Evolutionary conservation across 2,329 filamentous ascomycete genomes (phyloP).

Genomic region (Cercospora canescens): DNA sequence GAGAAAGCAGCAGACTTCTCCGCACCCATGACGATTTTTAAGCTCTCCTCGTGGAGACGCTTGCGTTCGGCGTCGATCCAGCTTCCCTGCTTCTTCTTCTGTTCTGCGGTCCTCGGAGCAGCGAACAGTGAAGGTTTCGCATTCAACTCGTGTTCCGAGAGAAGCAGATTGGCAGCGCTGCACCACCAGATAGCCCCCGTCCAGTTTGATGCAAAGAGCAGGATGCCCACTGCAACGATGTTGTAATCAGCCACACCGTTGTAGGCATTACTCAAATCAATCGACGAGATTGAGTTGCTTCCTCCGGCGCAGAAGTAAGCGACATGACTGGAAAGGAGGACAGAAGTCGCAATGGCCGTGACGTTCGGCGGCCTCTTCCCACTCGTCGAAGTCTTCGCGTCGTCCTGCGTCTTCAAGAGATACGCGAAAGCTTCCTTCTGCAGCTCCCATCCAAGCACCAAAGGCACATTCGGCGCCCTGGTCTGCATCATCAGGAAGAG

Average conservation of each 20-base stretch:
- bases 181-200: constrained; percentile 88
- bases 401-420: constrained; percentile 15
- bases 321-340: constrained; percentile 74
- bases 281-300: constrained; percentile 91
- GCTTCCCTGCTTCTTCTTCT: neutral
- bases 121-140: constrained; percentile 21
- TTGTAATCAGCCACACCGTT: constrained; percentile 86
- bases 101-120: neutral
- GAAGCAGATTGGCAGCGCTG: constrained; percentile 54
- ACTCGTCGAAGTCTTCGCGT: neutral
- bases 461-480: constrained; percentile 77
- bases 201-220: constrained; percentile 92
- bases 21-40: constrained; percentile 17
- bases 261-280: constrained; percentile 92
- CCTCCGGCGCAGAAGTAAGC: constrained; percentile 90
- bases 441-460: constrained; percentile 74
- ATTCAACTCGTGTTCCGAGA: constrained; percentile 35
- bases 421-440: constrained; percentile 42
- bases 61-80: constrained; percentile 35
- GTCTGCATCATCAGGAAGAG: constrained; percentile 86
- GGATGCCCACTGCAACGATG: constrained; percentile 72
- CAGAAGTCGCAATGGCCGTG: constrained; percentile 59
- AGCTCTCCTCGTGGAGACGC: constrained; percentile 28
- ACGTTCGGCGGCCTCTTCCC: neutral
- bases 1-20: constrained; percentile 1